These are phyloP conservation scores for Lepidium didymum DNA, from an alignment of 345 rosid genomes.

Conservation along the genomic window DNA sequence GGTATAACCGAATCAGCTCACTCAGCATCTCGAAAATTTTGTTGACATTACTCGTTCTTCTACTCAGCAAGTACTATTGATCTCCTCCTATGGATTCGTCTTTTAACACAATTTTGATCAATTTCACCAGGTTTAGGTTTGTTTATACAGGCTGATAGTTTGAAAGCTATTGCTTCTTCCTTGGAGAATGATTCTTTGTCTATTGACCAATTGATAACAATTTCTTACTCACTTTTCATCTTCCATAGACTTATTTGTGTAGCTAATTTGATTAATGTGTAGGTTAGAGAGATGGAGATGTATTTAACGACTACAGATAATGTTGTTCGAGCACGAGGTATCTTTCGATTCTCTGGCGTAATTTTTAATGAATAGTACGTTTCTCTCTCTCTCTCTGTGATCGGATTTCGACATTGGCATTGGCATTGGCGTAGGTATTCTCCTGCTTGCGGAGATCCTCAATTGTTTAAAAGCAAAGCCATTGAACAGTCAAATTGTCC, in stretches of 20 bases:
- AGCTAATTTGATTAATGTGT: background rate
- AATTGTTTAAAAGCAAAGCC: constrained; percentile 46
- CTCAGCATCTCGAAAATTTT: constrained; percentile 54
- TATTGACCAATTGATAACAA: constrained; percentile 46
- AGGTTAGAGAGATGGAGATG: constrained; percentile 85
- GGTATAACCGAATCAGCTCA: constrained; percentile 44
- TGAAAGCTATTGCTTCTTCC: constrained; percentile 51
- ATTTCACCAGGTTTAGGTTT: background rate
- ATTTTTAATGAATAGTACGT: background rate
- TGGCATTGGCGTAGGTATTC: constrained; percentile 45
- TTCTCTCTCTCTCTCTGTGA: background rate
- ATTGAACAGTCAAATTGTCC: constrained; percentile 44
- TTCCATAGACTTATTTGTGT: background rate
- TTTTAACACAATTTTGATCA: background rate
- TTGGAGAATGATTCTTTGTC: constrained; percentile 51
- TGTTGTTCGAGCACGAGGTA: constrained; percentile 73
- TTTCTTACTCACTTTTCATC: background rate
- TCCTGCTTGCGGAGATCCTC: constrained; percentile 75
- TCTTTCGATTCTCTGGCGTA: background rate
- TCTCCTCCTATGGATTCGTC: background rate
- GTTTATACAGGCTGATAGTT: constrained; percentile 54
- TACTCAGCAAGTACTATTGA: constrained; percentile 42
- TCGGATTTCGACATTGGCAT: no score
- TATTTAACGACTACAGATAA: constrained; percentile 72
- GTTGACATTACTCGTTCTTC: constrained; percentile 53